Conservation (phyloP, 345 rosid genomes). For the Clarkia xantiana region DNA sequence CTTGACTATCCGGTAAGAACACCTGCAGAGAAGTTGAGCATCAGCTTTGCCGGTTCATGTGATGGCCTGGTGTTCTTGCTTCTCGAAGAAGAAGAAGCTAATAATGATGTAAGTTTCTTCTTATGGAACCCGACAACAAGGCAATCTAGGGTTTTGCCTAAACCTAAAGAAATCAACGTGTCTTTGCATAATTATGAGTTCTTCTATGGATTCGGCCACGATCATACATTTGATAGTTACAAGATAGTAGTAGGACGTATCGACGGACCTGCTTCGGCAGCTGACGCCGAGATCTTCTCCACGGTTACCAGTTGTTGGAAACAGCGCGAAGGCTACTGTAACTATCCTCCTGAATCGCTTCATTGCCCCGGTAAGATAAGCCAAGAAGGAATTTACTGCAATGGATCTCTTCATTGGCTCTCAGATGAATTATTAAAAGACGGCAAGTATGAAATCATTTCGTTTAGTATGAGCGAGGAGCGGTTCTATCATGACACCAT, state of each 20-base stretch:
- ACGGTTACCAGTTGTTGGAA: neutral
- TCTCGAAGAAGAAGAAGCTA: neutral
- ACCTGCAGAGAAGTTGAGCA: no score
- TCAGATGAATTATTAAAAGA: no score
- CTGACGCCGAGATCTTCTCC: neutral
- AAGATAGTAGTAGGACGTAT: neutral
- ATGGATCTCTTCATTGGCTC: constrained; percentile 1
- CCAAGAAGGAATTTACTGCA: neutral
- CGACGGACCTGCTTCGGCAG: neutral
- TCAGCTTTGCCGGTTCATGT: neutral
- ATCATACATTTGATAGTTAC: neutral
- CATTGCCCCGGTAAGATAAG: no score
- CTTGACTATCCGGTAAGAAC: no score
- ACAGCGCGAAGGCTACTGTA: no score
- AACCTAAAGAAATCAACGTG: neutral
- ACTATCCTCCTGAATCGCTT: no score
- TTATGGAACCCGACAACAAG: constrained; percentile 5
- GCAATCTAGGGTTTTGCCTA: neutral
- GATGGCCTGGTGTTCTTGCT: constrained; percentile 4
- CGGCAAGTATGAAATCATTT: no score
- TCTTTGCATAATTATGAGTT: neutral
- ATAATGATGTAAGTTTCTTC: neutral
- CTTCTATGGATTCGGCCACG: constrained; percentile 3
- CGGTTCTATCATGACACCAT: neutral
- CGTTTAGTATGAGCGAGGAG: neutral